phyloP scores from a whole-genome alignment of 2,329 filamentous ascomycete genomes.

The Aspergillus latus region DNA sequence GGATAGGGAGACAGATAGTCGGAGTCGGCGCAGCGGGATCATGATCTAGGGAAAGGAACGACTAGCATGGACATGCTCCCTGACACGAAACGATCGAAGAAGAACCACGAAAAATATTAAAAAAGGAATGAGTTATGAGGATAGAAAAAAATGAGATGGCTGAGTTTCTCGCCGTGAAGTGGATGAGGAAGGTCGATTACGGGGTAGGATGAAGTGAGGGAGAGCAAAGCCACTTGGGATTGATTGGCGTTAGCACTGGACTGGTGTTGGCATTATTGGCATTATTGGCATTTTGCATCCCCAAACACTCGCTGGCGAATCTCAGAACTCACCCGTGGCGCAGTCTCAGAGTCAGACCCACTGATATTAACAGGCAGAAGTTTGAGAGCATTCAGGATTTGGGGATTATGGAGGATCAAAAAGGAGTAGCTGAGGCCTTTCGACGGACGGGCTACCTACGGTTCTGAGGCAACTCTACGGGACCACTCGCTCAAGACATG shows the following conservation, averaged over 20 bases:
- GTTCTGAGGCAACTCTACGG: too few relatives aligned
- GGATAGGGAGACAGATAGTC: slow-evolving; percentile 29
- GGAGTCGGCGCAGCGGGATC: slow-evolving; percentile 34
- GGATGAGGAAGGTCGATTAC: slow-evolving; percentile 3
- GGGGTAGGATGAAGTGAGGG: slow-evolving; percentile 11
- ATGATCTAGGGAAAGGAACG: slow-evolving; percentile 41
- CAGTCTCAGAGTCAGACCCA: slow-evolving; percentile 17
- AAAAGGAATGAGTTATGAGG: slow-evolving; percentile 8
- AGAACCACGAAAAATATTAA: neutral
- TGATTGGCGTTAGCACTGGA: neutral
- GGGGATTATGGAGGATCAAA: neutral
- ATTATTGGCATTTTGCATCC: neutral
- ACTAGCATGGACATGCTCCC: slow-evolving; percentile 32
- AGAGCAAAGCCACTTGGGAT: slow-evolving; percentile 10
- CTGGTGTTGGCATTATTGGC: neutral
- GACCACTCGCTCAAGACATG: too few relatives aligned
- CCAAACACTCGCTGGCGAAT: neutral
- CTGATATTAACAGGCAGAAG: slow-evolving; percentile 19
- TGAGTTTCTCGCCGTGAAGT: slow-evolving; percentile 3
- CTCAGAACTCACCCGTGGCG: slow-evolving; percentile 16
- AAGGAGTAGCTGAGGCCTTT: slow-evolving; percentile 2
- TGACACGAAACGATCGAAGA: slow-evolving; percentile 13
- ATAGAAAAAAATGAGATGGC: slow-evolving; percentile 3
- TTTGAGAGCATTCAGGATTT: neutral
- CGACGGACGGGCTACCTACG: too few relatives aligned